phyloP scores from a whole-genome alignment of 129 eudicot genomes.

The Pittosporum tobira region DNA sequence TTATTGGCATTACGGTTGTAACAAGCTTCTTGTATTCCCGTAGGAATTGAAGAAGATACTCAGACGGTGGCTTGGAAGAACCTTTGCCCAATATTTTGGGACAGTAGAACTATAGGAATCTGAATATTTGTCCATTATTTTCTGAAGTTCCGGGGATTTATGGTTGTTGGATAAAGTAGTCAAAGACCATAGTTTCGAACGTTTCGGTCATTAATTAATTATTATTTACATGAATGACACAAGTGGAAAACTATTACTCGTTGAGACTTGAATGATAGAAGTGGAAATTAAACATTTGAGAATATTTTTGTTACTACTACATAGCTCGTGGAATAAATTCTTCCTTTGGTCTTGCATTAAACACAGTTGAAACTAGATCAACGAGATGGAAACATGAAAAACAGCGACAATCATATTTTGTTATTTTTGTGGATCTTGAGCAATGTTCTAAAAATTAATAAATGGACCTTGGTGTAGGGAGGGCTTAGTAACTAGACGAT shows the following conservation, averaged over 20 bases:
- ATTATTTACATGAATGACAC: neutral
- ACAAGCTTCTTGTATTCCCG: conserved; percentile 48
- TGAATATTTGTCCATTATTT: conserved; percentile 6
- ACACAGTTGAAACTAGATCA: too few relatives aligned
- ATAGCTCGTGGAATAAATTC: too few relatives aligned
- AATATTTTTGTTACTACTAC: too few relatives aligned
- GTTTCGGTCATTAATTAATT: neutral
- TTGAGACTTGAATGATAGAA: neutral
- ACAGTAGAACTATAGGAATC: neutral
- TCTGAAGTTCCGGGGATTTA: neutral
- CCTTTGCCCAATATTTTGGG: neutral
- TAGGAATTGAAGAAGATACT: conserved; percentile 35
- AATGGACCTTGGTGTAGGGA: too few relatives aligned
- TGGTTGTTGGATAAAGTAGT: neutral
- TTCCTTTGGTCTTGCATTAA: too few relatives aligned
- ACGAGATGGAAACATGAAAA: too few relatives aligned
- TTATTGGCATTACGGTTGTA: conserved; percentile 49
- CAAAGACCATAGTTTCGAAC: too few relatives aligned
- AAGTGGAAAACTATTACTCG: neutral
- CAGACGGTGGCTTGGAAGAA: neutral
- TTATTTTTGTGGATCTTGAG: too few relatives aligned
- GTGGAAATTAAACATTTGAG: too few relatives aligned
- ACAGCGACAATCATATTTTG: too few relatives aligned
- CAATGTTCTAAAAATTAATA: too few relatives aligned
- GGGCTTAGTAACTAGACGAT: too few relatives aligned